Evolutionary conservation across 2,329 filamentous ascomycete genomes (phyloP).

Genomic region (Xylariaceae sp.): DNA sequence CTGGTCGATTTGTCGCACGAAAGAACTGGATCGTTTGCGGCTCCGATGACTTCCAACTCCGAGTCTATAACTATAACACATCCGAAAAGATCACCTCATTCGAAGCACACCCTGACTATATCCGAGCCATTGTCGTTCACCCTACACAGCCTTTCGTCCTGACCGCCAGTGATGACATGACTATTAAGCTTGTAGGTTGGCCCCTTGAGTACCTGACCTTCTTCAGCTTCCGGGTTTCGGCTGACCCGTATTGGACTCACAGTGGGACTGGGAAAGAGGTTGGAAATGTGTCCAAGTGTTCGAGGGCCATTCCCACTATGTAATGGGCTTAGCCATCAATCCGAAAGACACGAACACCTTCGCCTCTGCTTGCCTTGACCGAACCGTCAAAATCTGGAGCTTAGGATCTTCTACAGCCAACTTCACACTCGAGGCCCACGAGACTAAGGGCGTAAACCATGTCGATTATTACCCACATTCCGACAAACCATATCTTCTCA

Average conservation of each 20-base stretch:
- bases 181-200: conserved; percentile 66
- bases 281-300: conserved; percentile 99
- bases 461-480: conserved; percentile 83
- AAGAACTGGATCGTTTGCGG: conserved; percentile 99
- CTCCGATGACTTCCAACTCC: conserved; percentile 81
- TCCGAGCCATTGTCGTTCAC: conserved; percentile 92
- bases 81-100: conserved; percentile 97
- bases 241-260: conserved; percentile 1
- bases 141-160: conserved; percentile 93
- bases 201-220: too few species aligned
- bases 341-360: conserved; percentile 93
- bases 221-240: too few species aligned
- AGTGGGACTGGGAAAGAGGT: conserved; percentile 95
- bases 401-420: conserved; percentile 90
- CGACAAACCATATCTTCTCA: conserved; percentile 83
- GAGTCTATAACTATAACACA: conserved; percentile 99
- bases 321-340: conserved; percentile 96
- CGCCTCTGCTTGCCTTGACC: conserved; percentile 89
- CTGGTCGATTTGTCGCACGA: conserved; percentile 90
- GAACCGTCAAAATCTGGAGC: conserved; percentile 98
- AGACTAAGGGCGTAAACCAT: conserved; percentile 96
- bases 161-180: conserved; percentile 97
- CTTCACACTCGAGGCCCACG: conserved; percentile 94
- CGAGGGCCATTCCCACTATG: conserved; percentile 93
- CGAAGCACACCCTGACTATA: conserved; percentile 97